These are phyloP conservation scores for Candida incommunis DNA, from an alignment of 805 yeast genomes.

Conservation along the genomic window DNA sequence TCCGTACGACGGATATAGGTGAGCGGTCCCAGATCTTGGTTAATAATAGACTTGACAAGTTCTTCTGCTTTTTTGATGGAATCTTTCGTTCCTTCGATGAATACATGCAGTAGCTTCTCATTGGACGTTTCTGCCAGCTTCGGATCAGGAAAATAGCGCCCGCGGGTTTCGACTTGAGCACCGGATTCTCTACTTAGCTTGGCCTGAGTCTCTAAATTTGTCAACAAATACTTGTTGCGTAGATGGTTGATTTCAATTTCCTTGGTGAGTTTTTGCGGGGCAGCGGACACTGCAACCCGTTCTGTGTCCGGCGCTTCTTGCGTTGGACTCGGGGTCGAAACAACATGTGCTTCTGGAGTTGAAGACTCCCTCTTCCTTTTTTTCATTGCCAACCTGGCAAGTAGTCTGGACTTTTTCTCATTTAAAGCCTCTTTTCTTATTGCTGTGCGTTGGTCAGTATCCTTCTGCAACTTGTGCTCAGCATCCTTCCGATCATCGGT, in stretches of 20 bases:
- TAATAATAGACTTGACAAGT: slow-evolving; percentile 44
- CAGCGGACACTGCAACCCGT: no score
- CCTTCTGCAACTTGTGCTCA: no score
- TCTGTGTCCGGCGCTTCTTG: slow-evolving; percentile 7
- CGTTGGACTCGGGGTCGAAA: background rate
- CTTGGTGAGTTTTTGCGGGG: slow-evolving; percentile 4
- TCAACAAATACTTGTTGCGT: slow-evolving; percentile 22
- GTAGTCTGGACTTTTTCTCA: background rate
- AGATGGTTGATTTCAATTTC: slow-evolving; percentile 22
- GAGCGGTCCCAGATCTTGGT: slow-evolving; percentile 15
- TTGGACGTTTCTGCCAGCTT: slow-evolving; percentile 16
- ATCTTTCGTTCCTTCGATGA: slow-evolving; percentile 49
- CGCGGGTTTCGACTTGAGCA: slow-evolving; percentile 18
- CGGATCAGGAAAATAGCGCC: slow-evolving; percentile 23
- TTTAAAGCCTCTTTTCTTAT: background rate
- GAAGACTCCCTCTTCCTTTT: background rate
- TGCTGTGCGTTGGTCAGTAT: no score
- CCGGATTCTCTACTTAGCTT: slow-evolving; percentile 19
- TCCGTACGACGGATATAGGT: slow-evolving; percentile 18
- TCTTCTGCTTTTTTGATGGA: slow-evolving; percentile 42
- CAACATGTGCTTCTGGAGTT: background rate
- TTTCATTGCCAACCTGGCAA: background rate
- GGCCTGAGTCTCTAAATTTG: slow-evolving; percentile 20
- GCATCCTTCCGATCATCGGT: no score
- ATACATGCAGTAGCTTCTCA: slow-evolving; percentile 20